Evolutionary conservation across 192 early-diverging fungal species (phyloP), one percentile per base, ranked within the genome.

Genomic region (Linderina pennispora): DNA sequence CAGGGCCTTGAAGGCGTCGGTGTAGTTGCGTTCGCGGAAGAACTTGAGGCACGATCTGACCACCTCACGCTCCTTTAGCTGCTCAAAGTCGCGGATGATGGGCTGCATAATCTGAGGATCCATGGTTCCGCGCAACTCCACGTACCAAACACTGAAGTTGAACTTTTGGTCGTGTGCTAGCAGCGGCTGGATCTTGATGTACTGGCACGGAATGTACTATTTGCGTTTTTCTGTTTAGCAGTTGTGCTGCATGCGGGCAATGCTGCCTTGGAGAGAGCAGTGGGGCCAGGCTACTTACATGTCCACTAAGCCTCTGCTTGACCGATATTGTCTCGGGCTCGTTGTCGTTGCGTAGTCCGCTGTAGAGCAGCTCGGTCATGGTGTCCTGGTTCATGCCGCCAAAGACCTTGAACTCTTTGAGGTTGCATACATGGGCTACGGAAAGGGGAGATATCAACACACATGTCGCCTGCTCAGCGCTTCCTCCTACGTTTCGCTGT

Each of bases 401-500:
- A 65, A 72, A 92, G 4, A 98, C 85, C 66, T 90, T 92, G 77
- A 98, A 97, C 71, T 97, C 91, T 43, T 92, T 95, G 19, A 98
- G 64, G 58, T 98, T 98, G 65, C 93, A 97, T 36, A 97, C 89
- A 54, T 98, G 95, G 2, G 55, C 65, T 70, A 70, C 38, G 56
- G 4, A 1, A 19, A 17, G 18, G 15, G 62, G 68, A 65, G 36
- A n/a, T n/a, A n/a, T n/a, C n/a, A n/a, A n/a, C n/a, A n/a, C n/a
- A n/a, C n/a, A n/a, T n/a, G n/a, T n/a, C n/a, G n/a, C n/a, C n/a
- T n/a, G n/a, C n/a, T n/a, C n/a, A n/a, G n/a, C n/a, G n/a, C n/a
- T n/a, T n/a, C n/a, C n/a, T n/a, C n/a, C n/a, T n/a, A n/a, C n/a
- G n/a, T n/a, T n/a, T n/a, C n/a, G n/a, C n/a, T n/a, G n/a, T n/a